Conservation (phyloP, 768 basidiomycete genomes). For the Phallus indusiatus region DNA sequence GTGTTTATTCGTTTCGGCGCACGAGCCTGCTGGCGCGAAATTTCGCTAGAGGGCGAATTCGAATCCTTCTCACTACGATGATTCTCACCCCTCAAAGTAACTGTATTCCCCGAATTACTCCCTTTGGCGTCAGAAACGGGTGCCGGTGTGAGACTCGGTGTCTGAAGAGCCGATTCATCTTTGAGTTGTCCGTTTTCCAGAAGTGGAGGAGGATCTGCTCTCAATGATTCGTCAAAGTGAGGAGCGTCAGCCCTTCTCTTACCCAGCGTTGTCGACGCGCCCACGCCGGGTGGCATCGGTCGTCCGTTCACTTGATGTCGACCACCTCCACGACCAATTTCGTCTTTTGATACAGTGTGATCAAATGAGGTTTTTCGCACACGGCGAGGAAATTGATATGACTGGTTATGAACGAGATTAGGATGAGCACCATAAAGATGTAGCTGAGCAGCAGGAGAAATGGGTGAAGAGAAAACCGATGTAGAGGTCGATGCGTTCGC, state of each 20-base stretch:
- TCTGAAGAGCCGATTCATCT: neutral
- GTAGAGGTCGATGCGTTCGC: conserved; percentile 32
- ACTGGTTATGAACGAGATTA: neutral
- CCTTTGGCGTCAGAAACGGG: neutral
- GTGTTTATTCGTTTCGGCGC: neutral
- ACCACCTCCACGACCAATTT: conserved; percentile 40
- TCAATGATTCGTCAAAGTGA: conserved; percentile 69
- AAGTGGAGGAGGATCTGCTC: conserved; percentile 62
- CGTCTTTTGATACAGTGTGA: conserved; percentile 73
- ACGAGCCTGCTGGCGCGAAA: neutral
- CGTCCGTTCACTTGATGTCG: conserved; percentile 78
- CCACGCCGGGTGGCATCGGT: conserved; percentile 39
- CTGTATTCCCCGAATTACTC: neutral
- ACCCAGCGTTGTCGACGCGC: conserved; percentile 12
- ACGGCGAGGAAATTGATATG: conserved; percentile 57
- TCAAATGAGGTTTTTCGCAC: conserved; percentile 94
- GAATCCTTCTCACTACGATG: no score
- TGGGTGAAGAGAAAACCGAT: neutral
- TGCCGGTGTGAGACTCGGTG: neutral
- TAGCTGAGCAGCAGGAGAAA: conserved; percentile 16
- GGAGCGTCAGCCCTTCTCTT: conserved; percentile 80
- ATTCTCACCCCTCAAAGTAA: neutral
- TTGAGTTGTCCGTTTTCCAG: conserved; percentile 17
- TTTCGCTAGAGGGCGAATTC: no score
- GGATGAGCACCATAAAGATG: conserved; percentile 23